phyloP scores from a whole-genome alignment of 139 green algal species.

The Eudorina sp. region DNA sequence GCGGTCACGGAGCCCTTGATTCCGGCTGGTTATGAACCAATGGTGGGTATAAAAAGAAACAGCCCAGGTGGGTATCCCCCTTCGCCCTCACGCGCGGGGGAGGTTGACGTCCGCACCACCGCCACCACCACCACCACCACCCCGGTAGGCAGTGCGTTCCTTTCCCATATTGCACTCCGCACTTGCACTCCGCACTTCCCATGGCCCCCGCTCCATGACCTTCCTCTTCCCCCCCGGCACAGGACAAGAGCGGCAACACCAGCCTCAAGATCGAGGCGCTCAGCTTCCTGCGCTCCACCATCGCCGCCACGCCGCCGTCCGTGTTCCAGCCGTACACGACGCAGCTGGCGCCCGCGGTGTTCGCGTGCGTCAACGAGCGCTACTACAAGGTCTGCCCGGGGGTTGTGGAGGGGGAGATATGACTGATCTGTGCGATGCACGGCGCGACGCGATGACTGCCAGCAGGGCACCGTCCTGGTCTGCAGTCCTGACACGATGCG shows the following conservation, averaged over 20 bases:
- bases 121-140: too few species aligned
- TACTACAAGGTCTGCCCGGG: conserved; percentile 90
- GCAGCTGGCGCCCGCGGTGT: conserved; percentile 72
- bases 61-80: too few species aligned
- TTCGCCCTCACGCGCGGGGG: too few species aligned
- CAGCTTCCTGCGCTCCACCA: conserved; percentile 81
- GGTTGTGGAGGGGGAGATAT: background rate
- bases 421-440: too few species aligned
- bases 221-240: background rate
- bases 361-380: conserved; percentile 70
- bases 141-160: too few species aligned
- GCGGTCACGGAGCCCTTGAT: too few species aligned
- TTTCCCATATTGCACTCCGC: background rate
- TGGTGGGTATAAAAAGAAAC: too few species aligned
- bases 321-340: conserved; percentile 74
- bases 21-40: too few species aligned
- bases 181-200: background rate
- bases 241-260: conserved; percentile 78
- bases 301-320: conserved; percentile 66
- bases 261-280: conserved; percentile 94
- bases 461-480: too few species aligned
- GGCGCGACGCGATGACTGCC: too few species aligned
- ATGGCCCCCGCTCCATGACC: background rate
- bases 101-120: too few species aligned
- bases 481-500: too few species aligned